Evolutionary conservation across 1,284 basidiomycete genomes (phyloP).

Genomic region (Thelephora terrestris): DNA sequence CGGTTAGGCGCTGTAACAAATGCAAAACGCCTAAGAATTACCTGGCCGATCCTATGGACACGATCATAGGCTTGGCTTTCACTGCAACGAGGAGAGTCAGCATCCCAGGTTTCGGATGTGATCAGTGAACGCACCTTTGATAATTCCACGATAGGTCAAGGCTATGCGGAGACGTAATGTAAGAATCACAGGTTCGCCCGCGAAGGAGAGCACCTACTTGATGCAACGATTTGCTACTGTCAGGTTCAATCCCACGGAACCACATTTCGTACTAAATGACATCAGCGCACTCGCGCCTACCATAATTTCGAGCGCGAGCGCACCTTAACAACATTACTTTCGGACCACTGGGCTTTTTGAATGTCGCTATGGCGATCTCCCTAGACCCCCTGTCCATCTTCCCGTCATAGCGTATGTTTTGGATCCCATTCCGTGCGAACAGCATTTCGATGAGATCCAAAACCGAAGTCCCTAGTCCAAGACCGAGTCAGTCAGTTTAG

Average conservation of each 20-base stretch:
- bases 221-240: conserved; percentile 58
- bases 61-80: conserved; percentile 50
- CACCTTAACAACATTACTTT: conserved; percentile 57
- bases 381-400: conserved; percentile 45
- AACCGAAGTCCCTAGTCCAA: conserved; percentile 59
- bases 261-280: conserved; percentile 45
- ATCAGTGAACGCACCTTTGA: conserved; percentile 26
- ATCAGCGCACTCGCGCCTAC: not conserved
- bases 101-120: conserved; percentile 14
- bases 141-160: conserved; percentile 68
- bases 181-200: not conserved
- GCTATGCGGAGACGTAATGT: conserved; percentile 21
- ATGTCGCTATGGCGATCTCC: conserved; percentile 37
- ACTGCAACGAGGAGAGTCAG: not conserved
- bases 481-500: not conserved
- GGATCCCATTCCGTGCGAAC: conserved; percentile 48
- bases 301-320: not conserved
- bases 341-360: conserved; percentile 43
- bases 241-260: conserved; percentile 59
- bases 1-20: not conserved
- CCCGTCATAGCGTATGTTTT: conserved; percentile 52
- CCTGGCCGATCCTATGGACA: conserved; percentile 58
- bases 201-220: conserved; percentile 33
- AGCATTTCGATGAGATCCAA: conserved; percentile 51
- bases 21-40: not conserved